Percentiles rank a stretch among this genome's conserved stretches.
phyloP scores from a whole-genome alignment of 352 stramenopile genomes.

The Phytophthora niederhauseri region DNA sequence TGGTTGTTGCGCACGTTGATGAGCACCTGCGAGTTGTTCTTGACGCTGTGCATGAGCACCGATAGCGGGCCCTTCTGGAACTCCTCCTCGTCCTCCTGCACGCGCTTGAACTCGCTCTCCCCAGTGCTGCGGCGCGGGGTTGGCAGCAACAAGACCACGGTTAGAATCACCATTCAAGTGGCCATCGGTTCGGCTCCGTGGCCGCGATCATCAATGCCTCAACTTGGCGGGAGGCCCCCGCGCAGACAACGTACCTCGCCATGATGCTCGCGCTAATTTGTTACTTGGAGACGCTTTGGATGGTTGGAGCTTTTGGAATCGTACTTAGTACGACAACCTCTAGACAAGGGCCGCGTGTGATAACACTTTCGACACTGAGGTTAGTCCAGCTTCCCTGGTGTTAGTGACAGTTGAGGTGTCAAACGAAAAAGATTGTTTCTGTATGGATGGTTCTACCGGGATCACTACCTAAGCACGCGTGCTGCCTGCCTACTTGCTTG shows the following conservation, averaged over 20 bases:
- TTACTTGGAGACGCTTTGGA: constrained; percentile 14
- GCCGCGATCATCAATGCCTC: not conserved
- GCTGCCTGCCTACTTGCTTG: constrained; percentile 23
- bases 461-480: constrained; percentile 25
- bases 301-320: constrained; percentile 36
- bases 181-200: not conserved
- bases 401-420: constrained; percentile 1
- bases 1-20: constrained; percentile 99
- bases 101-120: constrained; percentile 79
- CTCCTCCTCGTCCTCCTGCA: constrained; percentile 92
- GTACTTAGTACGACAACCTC: constrained; percentile 19
- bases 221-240: not conserved
- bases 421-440: constrained; percentile 29
- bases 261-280: constrained; percentile 18
- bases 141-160: constrained; percentile 9
- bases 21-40: constrained; percentile 98
- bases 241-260: constrained; percentile 30
- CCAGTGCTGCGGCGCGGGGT: constrained; percentile 22
- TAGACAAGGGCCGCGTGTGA: not conserved
- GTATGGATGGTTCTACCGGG: constrained; percentile 30
- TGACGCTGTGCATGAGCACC: constrained; percentile 98
- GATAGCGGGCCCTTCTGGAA: constrained; percentile 97
- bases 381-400: not conserved
- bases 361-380: constrained; percentile 4
- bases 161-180: constrained; percentile 14